These are phyloP conservation scores for Adenanthera pavonina DNA, from an alignment of 306 rosid genomes.

Conservation along the genomic window DNA sequence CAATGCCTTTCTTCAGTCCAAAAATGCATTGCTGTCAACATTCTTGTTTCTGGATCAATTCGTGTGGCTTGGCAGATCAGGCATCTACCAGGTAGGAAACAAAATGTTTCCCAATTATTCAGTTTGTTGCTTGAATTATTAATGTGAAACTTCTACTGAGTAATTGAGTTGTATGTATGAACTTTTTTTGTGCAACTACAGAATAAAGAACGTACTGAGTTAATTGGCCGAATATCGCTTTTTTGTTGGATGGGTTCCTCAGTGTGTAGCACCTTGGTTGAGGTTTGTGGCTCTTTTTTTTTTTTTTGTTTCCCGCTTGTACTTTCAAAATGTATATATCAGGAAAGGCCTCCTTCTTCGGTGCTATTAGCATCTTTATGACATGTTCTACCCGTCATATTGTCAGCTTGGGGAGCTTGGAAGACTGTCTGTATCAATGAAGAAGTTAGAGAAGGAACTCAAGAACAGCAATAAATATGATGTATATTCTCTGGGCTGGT, in stretches of 20 bases:
- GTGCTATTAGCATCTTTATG: conserved; percentile 24
- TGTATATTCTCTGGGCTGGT: conserved; percentile 51
- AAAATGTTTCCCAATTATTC: conserved; percentile 10
- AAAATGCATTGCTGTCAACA: conserved; percentile 86
- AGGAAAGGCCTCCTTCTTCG: neutral
- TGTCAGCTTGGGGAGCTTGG: conserved; percentile 89
- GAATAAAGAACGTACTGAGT: conserved; percentile 84
- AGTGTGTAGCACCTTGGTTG: conserved; percentile 70
- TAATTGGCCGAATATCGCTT: conserved; percentile 80
- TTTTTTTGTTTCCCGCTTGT: neutral
- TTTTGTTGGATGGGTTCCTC: conserved; percentile 95
- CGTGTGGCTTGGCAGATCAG: conserved; percentile 92
- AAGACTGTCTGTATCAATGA: conserved; percentile 79
- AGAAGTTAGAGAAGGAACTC: conserved; percentile 84
- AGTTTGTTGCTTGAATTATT: conserved; percentile 28
- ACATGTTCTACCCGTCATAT: conserved; percentile 27
- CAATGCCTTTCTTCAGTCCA: conserved; percentile 61
- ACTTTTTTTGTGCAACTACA: conserved; percentile 38
- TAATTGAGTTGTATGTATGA: neutral
- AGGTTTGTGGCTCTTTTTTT: conserved; percentile 64
- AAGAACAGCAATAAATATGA: conserved; percentile 67
- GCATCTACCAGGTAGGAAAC: conserved; percentile 67
- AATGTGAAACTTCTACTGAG: neutral
- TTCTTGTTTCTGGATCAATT: conserved; percentile 96
- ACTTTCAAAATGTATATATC: neutral